Base-by-base conservation (phyloP, 2,329 filamentous ascomycete genomes). In the Tolypocladium paradoxum region DNA sequence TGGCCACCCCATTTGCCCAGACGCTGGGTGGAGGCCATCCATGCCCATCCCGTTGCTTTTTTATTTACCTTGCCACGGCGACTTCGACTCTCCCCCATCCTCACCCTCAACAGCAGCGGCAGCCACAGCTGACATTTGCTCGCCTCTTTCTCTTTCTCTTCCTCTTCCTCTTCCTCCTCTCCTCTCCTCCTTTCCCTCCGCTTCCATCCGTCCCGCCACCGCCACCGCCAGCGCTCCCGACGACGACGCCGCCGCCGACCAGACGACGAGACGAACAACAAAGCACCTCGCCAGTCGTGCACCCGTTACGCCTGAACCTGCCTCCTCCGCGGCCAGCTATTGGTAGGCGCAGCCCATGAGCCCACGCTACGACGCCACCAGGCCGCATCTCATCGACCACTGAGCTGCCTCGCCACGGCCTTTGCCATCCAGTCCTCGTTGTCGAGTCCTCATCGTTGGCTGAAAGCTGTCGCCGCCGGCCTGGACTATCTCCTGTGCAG, bases 361-460 rank as follows among this genome's bases (percentile, higher is more conserved):
- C 48, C 49, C 50, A 54, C 56, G 54, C 52, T 54, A 46, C 48
- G 52, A 54, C 56, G 55, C 57, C 54, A 56, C 57, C 49, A 18
- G 36, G 27, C 49, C 36, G 48, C 36, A 18, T 36, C 18, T 22
- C 27, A 29, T 27, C 38, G 16, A 22, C 40, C 43, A 53, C 53
- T 45, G 51, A 50, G 50, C 48, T 36, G 46, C 50, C 27, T 48
- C 31, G 38, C 46, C 34, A 43, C 53, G 16, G 43, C 37, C 47
- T 24, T 40, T 40, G 48, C 35, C 48, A 46, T 49, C 48, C 16
- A 20, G 47, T 9, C 20, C 47, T 11, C 31, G 7, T 11, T 12
- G 48, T 40, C 37, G 27, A 38, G 1, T 4, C 11, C 16, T 48
- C 29, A 22, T 9, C 24, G 48, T 49, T 37, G 48, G 34, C 48